Base-by-base conservation (phyloP, 2,329 filamentous ascomycete species). In the Ilyonectria mors-panacis region DNA sequence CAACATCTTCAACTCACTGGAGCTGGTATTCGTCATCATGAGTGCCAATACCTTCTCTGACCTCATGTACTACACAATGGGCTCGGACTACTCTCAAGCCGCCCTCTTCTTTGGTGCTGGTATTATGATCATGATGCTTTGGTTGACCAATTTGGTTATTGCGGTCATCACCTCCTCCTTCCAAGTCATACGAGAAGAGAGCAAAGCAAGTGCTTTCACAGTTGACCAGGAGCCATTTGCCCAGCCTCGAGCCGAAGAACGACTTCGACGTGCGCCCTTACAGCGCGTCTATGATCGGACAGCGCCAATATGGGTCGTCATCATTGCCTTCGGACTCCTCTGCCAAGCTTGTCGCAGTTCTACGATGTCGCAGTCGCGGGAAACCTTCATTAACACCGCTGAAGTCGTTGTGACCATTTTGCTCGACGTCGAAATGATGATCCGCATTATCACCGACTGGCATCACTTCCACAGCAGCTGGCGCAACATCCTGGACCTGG, bases 91-190 rank as follows among this genome's bases (percentile, higher is more conserved):
- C 75, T 87, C 97, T 7, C 88, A 93, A 17, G 91, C 94, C 4
- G 94, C 95, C 1, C 84, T 98, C 3, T 99, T 91, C 76, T 92
- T 92, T 63, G 90, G 86, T 28, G 88, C 87, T 13, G 88, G 88
- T 26, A 95, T 97, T 78, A 91, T 99, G 76, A 94, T 99, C 70
- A 89, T 99, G 86, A 96, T 94, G 84, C 86, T 99, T 56, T 99
- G 96, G 96, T 88, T 99, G 76, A 94, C 97, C 70, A 98, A 98
- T 79, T 88, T 99, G 82, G 81, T 93, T 53, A 97, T 99, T 77
- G 96, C 96, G 3, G 96, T 99, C 75, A 99, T 99, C 78, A 99
- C 96, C 0, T 97, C 96, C 6, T 98, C 95, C 1, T 99, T 99
- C 77, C 96, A 99, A 79, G 93, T 99, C 71, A 99, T 99, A 74